Evolutionary conservation across 176 grass and related monocot genomes (phyloP).

Genomic region (Leersia perrieri): DNA sequence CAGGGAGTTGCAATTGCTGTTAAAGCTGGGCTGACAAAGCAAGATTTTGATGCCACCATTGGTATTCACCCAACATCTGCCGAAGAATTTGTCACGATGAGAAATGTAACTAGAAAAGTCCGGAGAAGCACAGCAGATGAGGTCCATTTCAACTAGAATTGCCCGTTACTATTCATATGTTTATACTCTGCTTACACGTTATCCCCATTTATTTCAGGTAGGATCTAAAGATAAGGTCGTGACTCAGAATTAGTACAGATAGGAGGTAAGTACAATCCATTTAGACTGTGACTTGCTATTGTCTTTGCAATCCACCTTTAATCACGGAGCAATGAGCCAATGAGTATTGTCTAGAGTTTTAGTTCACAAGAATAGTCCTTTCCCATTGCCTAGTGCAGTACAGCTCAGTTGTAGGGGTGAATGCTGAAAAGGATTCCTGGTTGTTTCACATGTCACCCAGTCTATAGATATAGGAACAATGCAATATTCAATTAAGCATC

Average conservation of each 20-base stretch:
- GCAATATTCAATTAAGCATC: background rate
- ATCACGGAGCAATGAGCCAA: background rate
- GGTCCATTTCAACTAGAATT: conserved; percentile 41
- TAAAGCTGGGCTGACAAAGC: conserved; percentile 85
- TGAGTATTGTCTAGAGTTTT: background rate
- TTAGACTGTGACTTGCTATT: background rate
- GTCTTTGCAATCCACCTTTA: background rate
- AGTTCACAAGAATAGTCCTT: background rate
- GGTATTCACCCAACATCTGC: conserved; percentile 90
- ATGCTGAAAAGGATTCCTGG: background rate
- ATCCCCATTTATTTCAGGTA: conserved; percentile 39
- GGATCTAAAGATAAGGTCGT: conserved; percentile 62
- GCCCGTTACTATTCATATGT: conserved; percentile 5
- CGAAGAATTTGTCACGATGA: conserved; percentile 93
- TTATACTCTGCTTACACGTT: background rate
- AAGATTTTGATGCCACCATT: conserved; percentile 85
- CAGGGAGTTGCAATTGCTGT: conserved; percentile 94
- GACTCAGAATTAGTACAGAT: conserved; percentile 37
- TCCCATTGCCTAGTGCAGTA: background rate
- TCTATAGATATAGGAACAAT: background rate
- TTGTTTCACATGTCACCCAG: background rate
- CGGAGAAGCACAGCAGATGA: conserved; percentile 47
- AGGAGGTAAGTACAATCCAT: conserved; percentile 34
- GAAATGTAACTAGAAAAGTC: conserved; percentile 67
- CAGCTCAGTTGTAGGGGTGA: background rate